Percentiles rank a stretch among this genome's conserved stretches.
Evolutionary conservation across 805 yeast species (phyloP).

Genomic region (Candida odintsovae): DNA sequence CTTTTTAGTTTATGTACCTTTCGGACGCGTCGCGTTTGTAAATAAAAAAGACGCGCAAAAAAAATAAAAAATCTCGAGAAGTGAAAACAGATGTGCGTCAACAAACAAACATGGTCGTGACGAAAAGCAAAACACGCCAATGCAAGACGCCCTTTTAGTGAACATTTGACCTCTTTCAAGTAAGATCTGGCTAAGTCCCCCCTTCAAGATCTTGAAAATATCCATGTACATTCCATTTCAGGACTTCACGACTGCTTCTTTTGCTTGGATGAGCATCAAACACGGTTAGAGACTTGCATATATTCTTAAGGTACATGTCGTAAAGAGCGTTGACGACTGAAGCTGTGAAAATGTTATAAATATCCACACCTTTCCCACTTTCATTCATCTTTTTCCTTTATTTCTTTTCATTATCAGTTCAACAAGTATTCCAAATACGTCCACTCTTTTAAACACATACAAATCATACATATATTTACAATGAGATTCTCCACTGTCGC

Average conservation of each 20-base stretch:
- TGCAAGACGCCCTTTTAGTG: neutral
- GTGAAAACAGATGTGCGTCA: neutral
- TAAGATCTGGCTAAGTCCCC: neutral
- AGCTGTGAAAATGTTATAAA: neutral
- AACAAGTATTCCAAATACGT: constrained; percentile 10
- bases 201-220: neutral
- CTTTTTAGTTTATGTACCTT: too few relatives aligned
- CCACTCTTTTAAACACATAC: constrained; percentile 15
- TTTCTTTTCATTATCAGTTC: neutral
- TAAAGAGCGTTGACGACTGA: neutral
- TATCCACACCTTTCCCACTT: neutral
- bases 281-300: neutral
- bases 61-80: neutral
- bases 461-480: constrained; percentile 6
- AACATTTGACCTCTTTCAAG: neutral
- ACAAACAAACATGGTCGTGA: neutral
- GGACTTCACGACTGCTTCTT: neutral
- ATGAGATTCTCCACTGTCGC: constrained; percentile 23
- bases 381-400: neutral
- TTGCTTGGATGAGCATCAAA: neutral
- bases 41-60: neutral
- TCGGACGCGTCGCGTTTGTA: neutral
- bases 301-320: neutral
- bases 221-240: neutral
- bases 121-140: neutral